Percentiles rank a stretch among this genome's conserved stretches.
phyloP scores from a whole-genome alignment of 1,139 yeast species.

The Geotrichum cucujoidarum region DNA sequence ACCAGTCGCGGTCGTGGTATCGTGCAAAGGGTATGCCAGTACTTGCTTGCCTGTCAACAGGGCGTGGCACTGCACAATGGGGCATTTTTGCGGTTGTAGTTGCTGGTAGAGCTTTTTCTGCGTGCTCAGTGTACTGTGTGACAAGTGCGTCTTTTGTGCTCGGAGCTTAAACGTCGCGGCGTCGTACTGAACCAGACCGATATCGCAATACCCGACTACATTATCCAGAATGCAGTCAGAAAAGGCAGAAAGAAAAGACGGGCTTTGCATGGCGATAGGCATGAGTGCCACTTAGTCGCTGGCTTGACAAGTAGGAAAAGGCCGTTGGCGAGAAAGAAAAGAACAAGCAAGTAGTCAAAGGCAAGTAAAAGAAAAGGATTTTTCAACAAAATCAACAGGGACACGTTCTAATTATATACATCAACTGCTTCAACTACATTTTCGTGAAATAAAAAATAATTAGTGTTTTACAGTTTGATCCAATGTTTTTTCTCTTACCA shows the following conservation, averaged over 20 bases:
- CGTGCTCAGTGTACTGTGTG: conserved; percentile 10
- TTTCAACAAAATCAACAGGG: too few species aligned
- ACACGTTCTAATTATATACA: background rate
- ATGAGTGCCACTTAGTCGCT: background rate
- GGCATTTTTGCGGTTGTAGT: conserved; percentile 15
- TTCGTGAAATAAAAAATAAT: too few species aligned
- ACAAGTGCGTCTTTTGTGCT: conserved; percentile 10
- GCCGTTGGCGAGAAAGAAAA: background rate
- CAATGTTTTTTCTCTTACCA: too few species aligned
- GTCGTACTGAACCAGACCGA: conserved; percentile 18
- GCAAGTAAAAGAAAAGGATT: background rate
- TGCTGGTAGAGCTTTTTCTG: conserved; percentile 17
- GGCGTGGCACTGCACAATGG: conserved; percentile 12
- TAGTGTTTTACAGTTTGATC: too few species aligned
- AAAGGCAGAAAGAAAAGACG: background rate
- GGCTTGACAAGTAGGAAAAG: background rate
- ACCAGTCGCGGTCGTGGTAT: background rate
- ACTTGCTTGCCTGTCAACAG: conserved; percentile 11
- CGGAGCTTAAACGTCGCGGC: conserved; percentile 15
- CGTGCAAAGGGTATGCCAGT: conserved; percentile 2
- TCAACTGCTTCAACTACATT: too few species aligned
- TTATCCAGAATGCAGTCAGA: conserved; percentile 11
- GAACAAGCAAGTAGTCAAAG: background rate
- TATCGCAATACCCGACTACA: conserved; percentile 15
- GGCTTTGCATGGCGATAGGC: background rate